These are phyloP conservation scores for Trypanosoma brucei DNA, from an alignment of 208 protist genomes.

Conservation along the genomic window DNA sequence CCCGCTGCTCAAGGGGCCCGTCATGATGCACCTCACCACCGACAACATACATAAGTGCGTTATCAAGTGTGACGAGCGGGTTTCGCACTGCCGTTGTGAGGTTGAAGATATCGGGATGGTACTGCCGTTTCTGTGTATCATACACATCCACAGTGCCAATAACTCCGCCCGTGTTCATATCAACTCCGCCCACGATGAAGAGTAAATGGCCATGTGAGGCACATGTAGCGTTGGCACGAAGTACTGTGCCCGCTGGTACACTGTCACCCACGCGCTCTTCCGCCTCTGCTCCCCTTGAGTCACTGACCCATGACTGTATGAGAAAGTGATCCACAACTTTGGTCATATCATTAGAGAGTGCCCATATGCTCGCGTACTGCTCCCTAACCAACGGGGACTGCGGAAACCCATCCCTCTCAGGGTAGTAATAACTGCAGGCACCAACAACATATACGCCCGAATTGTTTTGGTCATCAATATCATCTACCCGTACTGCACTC, in stretches of 20 bases:
- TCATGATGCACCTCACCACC: constrained; percentile 6
- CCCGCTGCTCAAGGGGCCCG: not conserved
- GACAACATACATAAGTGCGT: constrained; percentile 19
- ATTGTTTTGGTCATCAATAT: not conserved
- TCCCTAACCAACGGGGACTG: not conserved
- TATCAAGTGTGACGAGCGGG: constrained; percentile 20
- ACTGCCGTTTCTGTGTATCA: constrained; percentile 12
- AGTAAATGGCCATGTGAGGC: constrained; percentile 12
- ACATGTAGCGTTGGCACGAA: constrained; percentile 26
- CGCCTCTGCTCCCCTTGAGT: not conserved
- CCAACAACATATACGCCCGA: constrained; percentile 21
- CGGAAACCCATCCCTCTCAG: not conserved
- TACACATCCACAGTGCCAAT: constrained; percentile 15
- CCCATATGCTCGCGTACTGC: constrained; percentile 16
- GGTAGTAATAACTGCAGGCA: constrained; percentile 20
- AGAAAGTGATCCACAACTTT: constrained; percentile 2
- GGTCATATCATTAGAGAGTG: constrained; percentile 13
- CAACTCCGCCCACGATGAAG: constrained; percentile 25
- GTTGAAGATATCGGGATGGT: constrained; percentile 1
- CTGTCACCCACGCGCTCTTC: not conserved
- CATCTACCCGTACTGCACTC: constrained; percentile 13
- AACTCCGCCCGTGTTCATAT: constrained; percentile 10
- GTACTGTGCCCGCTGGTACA: not conserved
- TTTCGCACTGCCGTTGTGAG: constrained; percentile 10
- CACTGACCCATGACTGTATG: not conserved